These are phyloP conservation scores for Boletellus deceptivus DNA, from an alignment of 1,284 basidiomycete genomes.

Conservation along the genomic window DNA sequence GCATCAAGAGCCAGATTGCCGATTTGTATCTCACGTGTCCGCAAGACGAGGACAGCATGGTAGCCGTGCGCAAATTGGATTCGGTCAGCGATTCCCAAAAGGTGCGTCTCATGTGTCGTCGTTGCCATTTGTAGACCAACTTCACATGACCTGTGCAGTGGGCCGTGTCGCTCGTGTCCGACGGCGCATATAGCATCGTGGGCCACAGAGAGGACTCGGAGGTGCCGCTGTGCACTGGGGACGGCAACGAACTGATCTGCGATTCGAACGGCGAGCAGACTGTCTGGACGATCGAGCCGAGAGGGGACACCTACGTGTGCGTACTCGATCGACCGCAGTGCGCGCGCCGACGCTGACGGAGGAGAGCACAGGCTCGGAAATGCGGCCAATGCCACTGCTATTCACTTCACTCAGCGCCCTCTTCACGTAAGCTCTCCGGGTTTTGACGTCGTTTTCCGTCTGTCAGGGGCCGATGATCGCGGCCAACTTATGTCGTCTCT, in stretches of 20 bases:
- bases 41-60: slow-evolving; percentile 1
- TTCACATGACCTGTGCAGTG: neutral
- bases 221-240: neutral
- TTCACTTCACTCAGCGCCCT: slow-evolving; percentile 1
- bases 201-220: neutral
- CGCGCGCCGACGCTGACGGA: neutral
- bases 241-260: slow-evolving; percentile 1
- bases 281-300: slow-evolving; percentile 1
- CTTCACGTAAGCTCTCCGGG: neutral
- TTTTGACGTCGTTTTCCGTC: no score
- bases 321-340: neutral
- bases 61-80: neutral
- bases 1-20: neutral
- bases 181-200: slow-evolving; percentile 3
- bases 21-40: slow-evolving; percentile 6
- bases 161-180: neutral
- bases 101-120: neutral
- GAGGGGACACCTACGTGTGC: slow-evolving; percentile 1
- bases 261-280: neutral
- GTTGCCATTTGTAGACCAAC: neutral
- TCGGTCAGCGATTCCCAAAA: neutral
- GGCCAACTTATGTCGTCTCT: no score
- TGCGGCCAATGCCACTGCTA: neutral
- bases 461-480: no score
- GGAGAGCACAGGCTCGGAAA: neutral